phyloP scores from a whole-genome alignment of 306 rosid species.

The Trifolium fragiferum region DNA sequence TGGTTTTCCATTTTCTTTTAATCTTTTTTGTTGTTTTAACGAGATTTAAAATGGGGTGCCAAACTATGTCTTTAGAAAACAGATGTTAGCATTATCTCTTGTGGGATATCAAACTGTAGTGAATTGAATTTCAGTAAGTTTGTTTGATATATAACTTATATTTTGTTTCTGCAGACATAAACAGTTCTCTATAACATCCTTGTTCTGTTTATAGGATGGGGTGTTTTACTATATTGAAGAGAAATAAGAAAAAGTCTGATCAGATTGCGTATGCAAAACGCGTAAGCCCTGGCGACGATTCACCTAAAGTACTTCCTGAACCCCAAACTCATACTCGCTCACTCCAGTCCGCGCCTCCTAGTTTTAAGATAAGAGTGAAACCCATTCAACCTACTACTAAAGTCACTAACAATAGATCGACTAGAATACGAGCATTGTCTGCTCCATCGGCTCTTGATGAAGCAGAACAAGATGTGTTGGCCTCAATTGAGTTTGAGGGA shows the following conservation, averaged over 20 bases:
- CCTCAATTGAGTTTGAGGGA: neutral
- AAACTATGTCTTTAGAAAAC: constrained; percentile 4
- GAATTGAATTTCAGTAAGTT: neutral
- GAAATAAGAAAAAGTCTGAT: constrained; percentile 31
- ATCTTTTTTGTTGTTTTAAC: constrained; percentile 12
- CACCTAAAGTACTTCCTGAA: constrained; percentile 22
- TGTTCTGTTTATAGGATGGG: constrained; percentile 22
- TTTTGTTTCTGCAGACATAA: constrained; percentile 13
- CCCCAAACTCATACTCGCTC: constrained; percentile 21
- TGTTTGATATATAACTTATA: neutral
- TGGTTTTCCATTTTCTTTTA: constrained; percentile 21
- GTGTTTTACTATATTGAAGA: constrained; percentile 21
- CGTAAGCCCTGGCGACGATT: constrained; percentile 16
- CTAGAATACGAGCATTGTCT: constrained; percentile 14
- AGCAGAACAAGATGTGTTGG: constrained; percentile 16
- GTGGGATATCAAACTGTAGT: neutral
- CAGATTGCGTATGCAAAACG: constrained; percentile 6
- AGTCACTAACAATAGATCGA: constrained; percentile 7
- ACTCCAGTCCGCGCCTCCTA: constrained; percentile 28
- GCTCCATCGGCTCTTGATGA: constrained; percentile 28
- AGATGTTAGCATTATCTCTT: neutral
- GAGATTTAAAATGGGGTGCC: constrained; percentile 18
- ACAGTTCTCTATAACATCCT: constrained; percentile 4
- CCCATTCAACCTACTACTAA: neutral
- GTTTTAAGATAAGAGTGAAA: constrained; percentile 17